phyloP scores from a whole-genome alignment of 192 early-diverging fungal genomes.

The Ramicandelaber brevisporus region DNA sequence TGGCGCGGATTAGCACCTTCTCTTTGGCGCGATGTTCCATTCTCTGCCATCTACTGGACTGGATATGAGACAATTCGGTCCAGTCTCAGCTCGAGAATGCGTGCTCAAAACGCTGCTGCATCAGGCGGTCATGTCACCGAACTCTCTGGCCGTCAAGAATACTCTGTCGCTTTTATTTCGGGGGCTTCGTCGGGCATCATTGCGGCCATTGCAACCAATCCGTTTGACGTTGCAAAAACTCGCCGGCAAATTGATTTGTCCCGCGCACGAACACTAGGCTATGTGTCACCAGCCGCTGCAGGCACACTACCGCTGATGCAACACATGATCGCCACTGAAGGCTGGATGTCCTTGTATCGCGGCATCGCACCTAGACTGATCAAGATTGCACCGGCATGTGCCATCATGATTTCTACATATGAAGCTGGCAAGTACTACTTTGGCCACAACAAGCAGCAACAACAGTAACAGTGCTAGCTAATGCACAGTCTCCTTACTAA shows the following conservation, averaged over 20 bases:
- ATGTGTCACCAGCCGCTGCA: neutral
- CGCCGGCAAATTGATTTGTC: conserved; percentile 39
- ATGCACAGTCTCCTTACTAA: too few species aligned
- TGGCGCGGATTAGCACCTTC: conserved; percentile 78
- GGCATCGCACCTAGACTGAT: conserved; percentile 51
- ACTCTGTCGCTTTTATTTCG: conserved; percentile 44
- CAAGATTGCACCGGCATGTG: conserved; percentile 78
- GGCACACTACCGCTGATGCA: conserved; percentile 4
- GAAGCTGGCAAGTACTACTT: conserved; percentile 33
- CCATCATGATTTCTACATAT: conserved; percentile 87
- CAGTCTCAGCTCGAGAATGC: conserved; percentile 8
- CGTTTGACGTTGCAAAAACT: conserved; percentile 94
- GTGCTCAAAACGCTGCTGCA: conserved; percentile 2
- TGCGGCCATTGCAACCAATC: conserved; percentile 69
- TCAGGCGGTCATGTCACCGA: conserved; percentile 1
- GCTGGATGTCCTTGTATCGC: conserved; percentile 7
- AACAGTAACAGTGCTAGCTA: too few species aligned
- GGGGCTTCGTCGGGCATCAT: conserved; percentile 73
- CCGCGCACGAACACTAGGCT: conserved; percentile 6
- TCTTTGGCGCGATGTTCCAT: conserved; percentile 86
- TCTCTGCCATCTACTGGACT: conserved; percentile 87
- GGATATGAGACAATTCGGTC: conserved; percentile 59
- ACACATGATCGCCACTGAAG: conserved; percentile 12
- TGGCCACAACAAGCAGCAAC: neutral
- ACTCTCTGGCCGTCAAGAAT: conserved; percentile 13